Evolutionary conservation across 2,329 filamentous ascomycete genomes (phyloP).

Genomic region (Penicillium sp.): DNA sequence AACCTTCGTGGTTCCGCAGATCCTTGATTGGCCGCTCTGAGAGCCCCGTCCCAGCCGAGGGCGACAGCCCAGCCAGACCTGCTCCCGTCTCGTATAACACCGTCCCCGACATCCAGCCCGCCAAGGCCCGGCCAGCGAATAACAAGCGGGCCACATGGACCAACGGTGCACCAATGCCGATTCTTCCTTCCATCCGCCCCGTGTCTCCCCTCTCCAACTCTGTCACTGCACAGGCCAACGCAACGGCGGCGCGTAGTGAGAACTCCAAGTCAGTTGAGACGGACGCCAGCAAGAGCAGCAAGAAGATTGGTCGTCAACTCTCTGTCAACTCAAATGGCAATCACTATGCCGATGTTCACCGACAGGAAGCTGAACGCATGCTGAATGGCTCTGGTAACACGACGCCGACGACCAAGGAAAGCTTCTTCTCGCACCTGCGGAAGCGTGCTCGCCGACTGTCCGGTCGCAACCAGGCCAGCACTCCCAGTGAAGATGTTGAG

Average conservation of each 20-base stretch:
- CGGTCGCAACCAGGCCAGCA: conserved; percentile 77
- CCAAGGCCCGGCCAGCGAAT: conserved; percentile 53
- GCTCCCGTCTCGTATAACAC: conserved; percentile 41
- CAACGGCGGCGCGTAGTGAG: conserved; percentile 53
- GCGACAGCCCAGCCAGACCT: conserved; percentile 35
- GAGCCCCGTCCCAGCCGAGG: conserved; percentile 53
- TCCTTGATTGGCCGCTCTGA: conserved; percentile 80
- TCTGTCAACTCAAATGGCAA: conserved; percentile 89
- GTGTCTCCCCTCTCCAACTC: conserved; percentile 95
- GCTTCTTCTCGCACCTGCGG: conserved; percentile 94
- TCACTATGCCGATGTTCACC: conserved; percentile 82
- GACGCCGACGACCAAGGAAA: conserved; percentile 75
- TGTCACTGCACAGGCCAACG: conserved; percentile 81
- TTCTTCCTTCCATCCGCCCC: conserved; percentile 86
- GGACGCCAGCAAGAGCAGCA: conserved; percentile 57
- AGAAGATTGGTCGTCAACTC: conserved; percentile 92
- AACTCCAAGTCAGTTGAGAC: conserved; percentile 24
- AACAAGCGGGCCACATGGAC: conserved; percentile 91
- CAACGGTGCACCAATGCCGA: conserved; percentile 84
- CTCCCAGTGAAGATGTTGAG: conserved; percentile 80
- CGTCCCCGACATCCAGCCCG: conserved; percentile 40
- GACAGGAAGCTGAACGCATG: conserved; percentile 84
- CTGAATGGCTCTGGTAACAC: conserved; percentile 74
- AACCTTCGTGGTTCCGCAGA: conserved; percentile 95
- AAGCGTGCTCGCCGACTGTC: conserved; percentile 91